Evolutionary conservation across 177 flowering plant species (phyloP).

Genomic region (Vitis hybrid): DNA sequence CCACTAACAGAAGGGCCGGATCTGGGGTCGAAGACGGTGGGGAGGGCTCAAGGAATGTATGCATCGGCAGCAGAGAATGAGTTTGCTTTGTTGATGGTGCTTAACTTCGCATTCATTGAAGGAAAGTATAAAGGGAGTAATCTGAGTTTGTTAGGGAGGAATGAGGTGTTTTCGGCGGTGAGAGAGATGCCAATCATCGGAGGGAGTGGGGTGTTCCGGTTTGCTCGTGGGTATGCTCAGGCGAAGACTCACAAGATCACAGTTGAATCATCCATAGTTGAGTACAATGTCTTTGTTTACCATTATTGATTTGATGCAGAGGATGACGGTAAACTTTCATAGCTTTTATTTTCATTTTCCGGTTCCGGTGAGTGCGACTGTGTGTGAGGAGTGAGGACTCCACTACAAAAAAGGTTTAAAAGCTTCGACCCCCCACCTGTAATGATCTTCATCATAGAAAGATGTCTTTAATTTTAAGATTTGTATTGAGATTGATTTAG

Average conservation of each 20-base stretch:
- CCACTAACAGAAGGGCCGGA: constrained; percentile 23
- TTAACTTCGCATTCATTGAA: constrained; percentile 12
- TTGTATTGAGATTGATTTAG: too few species aligned
- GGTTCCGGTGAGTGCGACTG: too few species aligned
- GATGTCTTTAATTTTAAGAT: too few species aligned
- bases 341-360: too few species aligned
- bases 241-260: constrained; percentile 11
- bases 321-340: too few species aligned
- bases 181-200: constrained; percentile 24
- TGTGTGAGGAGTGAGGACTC: too few species aligned
- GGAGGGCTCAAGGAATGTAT: constrained; percentile 36
- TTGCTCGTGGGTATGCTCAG: constrained; percentile 20
- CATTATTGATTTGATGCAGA: constrained; percentile 3
- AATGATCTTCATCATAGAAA: too few species aligned
- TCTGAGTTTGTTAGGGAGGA: constrained; percentile 17
- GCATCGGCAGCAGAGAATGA: constrained; percentile 21
- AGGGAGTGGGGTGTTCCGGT: constrained; percentile 22
- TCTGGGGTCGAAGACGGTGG: constrained; percentile 20
- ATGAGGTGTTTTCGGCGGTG: background rate
- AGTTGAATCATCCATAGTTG: constrained; percentile 3
- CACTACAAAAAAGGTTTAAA: too few species aligned
- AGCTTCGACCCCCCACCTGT: too few species aligned
- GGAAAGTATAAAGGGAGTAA: constrained; percentile 26
- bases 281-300: constrained; percentile 15
- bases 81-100: constrained; percentile 8